These are phyloP conservation scores for Yarrowia bubula DNA, from an alignment of 805 yeast genomes.

Conservation along the genomic window DNA sequence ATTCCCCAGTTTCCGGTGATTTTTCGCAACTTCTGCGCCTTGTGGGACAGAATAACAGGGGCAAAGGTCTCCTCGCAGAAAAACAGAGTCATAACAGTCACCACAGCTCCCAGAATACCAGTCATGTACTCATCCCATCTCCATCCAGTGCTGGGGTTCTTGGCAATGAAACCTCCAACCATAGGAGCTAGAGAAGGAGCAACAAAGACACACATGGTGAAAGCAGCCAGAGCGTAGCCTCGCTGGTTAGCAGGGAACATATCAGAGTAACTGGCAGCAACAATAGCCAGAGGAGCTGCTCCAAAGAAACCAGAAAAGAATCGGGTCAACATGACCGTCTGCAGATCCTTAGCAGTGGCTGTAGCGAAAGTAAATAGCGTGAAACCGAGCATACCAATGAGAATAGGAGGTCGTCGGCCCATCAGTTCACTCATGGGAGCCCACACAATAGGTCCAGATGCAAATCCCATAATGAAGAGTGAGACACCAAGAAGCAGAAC, in stretches of 20 bases:
- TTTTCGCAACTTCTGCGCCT: constrained; percentile 61
- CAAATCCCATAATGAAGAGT: constrained; percentile 76
- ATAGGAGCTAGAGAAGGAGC: constrained; percentile 80
- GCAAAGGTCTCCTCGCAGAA: constrained; percentile 68
- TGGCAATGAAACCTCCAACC: constrained; percentile 58
- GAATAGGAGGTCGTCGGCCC: constrained; percentile 62
- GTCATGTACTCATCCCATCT: constrained; percentile 76
- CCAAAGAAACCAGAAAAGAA: constrained; percentile 76
- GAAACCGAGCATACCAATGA: constrained; percentile 53
- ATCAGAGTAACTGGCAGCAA: constrained; percentile 79
- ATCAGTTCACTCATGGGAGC: constrained; percentile 73
- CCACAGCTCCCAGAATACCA: constrained; percentile 56
- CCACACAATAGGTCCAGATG: constrained; percentile 80
- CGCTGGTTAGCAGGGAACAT: constrained; percentile 60
- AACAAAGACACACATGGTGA: constrained; percentile 63
- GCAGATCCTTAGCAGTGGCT: constrained; percentile 69
- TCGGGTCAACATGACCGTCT: constrained; percentile 69
- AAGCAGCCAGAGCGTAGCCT: constrained; percentile 69
- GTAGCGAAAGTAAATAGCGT: constrained; percentile 61
- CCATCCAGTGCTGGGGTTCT: constrained; percentile 47
- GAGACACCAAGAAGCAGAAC: constrained; percentile 72
- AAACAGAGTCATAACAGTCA: constrained; percentile 44
- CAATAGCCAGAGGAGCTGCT: constrained; percentile 76
- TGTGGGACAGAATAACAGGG: constrained; percentile 59
- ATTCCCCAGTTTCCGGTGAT: constrained; percentile 81